Percentiles rank a stretch among this genome's conserved stretches.
These are phyloP conservation scores for Ceratobasidium sp. DNA, from an alignment of 1,284 basidiomycete species.

Conservation along the genomic window DNA sequence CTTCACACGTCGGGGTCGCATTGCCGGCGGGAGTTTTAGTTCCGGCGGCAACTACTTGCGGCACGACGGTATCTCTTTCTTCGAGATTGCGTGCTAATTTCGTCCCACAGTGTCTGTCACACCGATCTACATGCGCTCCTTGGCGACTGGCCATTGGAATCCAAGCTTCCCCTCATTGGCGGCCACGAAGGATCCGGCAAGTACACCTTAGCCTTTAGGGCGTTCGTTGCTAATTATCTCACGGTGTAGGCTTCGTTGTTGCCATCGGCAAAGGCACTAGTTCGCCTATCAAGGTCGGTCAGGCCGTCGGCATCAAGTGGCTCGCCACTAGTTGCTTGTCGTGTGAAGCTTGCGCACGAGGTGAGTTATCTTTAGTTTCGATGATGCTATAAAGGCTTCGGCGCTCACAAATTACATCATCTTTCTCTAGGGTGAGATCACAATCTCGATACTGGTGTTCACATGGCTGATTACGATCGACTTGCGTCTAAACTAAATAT, in stretches of 20 bases:
- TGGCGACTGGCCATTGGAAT: conserved; percentile 73
- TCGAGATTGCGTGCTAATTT: conserved; percentile 7
- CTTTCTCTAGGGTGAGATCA: conserved; percentile 38
- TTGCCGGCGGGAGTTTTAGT: conserved; percentile 8
- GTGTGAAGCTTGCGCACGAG: conserved; percentile 34
- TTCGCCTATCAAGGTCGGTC: conserved; percentile 68
- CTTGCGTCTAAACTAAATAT: background rate
- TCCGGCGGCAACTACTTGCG: conserved; percentile 1
- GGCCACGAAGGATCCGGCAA: conserved; percentile 83
- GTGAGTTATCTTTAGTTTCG: conserved; percentile 59
- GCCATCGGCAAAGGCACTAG: conserved; percentile 73
- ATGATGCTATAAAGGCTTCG: conserved; percentile 69
- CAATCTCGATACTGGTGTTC: conserved; percentile 35
- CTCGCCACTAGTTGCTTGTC: conserved; percentile 66
- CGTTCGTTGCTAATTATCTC: background rate
- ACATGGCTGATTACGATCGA: background rate
- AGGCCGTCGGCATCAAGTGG: conserved; percentile 90
- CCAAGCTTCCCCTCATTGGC: conserved; percentile 77
- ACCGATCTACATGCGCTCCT: conserved; percentile 76
- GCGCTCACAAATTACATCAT: conserved; percentile 65
- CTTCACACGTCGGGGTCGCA: conserved; percentile 44
- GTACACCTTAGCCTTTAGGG: conserved; percentile 5
- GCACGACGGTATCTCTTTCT: conserved; percentile 18
- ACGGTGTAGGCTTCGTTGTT: conserved; percentile 61
- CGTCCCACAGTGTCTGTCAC: conserved; percentile 59